These are phyloP conservation scores for Crithidia bombi DNA, from an alignment of 208 protist genomes.

Conservation along the genomic window DNA sequence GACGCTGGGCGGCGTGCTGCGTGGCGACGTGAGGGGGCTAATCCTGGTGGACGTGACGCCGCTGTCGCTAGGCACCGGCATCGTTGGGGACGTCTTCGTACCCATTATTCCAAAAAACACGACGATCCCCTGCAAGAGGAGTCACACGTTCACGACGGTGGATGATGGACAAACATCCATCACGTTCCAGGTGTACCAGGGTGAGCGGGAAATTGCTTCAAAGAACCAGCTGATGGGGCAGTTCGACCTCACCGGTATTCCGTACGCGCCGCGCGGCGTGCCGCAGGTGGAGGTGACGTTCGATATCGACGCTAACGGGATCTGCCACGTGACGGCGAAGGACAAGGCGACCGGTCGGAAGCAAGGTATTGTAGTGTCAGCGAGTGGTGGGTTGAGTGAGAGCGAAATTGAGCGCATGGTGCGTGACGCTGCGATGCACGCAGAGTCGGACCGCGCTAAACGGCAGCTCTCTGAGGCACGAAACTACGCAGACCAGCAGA, in stretches of 20 bases:
- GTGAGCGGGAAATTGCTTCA: slow-evolving; percentile 92
- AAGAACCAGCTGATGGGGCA: slow-evolving; percentile 96
- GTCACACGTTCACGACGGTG: slow-evolving; percentile 92
- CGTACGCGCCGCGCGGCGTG: slow-evolving; percentile 87
- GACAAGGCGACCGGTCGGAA: slow-evolving; percentile 97
- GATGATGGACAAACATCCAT: slow-evolving; percentile 86
- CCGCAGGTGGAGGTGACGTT: slow-evolving; percentile 98
- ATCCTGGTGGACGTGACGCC: slow-evolving; percentile 99
- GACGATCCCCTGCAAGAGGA: slow-evolving; percentile 98
- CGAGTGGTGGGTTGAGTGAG: slow-evolving; percentile 79
- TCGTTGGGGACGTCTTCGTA: slow-evolving; percentile 97
- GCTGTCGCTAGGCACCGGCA: slow-evolving; percentile 98
- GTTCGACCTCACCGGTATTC: slow-evolving; percentile 95
- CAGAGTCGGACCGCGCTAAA: slow-evolving; percentile 79
- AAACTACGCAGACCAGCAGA: slow-evolving; percentile 83
- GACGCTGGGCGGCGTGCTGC: slow-evolving; percentile 96
- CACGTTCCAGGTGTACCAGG: slow-evolving; percentile 95
- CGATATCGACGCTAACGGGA: slow-evolving; percentile 98
- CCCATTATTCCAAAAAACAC: slow-evolving; percentile 98
- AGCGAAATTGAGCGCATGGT: slow-evolving; percentile 90
- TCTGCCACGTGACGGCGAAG: slow-evolving; percentile 97
- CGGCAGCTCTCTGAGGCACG: slow-evolving; percentile 79
- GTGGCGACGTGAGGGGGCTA: slow-evolving; percentile 93
- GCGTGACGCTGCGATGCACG: slow-evolving; percentile 81
- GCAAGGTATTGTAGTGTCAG: slow-evolving; percentile 96